Conservation (phyloP, 139 green algal species). For the Desmodesmus armatus region DNA sequence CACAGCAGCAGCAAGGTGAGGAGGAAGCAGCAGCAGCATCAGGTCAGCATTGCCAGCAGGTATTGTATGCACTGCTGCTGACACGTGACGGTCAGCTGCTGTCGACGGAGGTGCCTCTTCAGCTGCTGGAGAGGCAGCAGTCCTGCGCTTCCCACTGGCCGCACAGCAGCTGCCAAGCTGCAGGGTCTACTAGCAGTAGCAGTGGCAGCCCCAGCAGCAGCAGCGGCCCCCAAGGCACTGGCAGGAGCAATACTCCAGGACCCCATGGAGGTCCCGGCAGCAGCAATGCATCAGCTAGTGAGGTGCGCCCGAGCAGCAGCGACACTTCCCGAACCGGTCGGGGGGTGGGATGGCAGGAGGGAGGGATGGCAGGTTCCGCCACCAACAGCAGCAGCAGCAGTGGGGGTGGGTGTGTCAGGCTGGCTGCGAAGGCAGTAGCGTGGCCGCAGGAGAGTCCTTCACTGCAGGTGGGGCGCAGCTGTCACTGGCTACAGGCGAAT, state of each 20-base stretch:
- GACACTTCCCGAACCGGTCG: background rate
- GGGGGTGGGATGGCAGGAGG: background rate
- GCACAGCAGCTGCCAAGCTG: background rate
- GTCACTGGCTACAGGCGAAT: slow-evolving; percentile 8
- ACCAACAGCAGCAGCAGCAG: slow-evolving; percentile 13
- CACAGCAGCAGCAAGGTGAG: background rate
- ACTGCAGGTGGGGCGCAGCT: slow-evolving; percentile 25
- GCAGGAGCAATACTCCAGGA: background rate
- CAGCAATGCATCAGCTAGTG: too few relatives aligned
- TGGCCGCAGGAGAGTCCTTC: background rate
- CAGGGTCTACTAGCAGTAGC: background rate
- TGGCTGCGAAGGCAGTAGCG: background rate
- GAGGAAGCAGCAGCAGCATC: slow-evolving; percentile 6
- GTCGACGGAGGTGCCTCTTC: background rate
- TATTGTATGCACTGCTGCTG: slow-evolving; percentile 14
- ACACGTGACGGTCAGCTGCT: slow-evolving; percentile 23
- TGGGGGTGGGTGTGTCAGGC: background rate
- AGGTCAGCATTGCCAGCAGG: slow-evolving; percentile 15
- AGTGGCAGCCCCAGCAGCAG: background rate
- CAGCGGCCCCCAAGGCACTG: background rate
- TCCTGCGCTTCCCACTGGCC: slow-evolving; percentile 18
- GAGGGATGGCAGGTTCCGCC: too few relatives aligned
- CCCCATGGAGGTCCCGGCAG: background rate
- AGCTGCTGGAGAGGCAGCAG: slow-evolving; percentile 19
- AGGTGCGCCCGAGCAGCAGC: too few relatives aligned